These are phyloP conservation scores for Alternaria arbusti DNA, from an alignment of 2,329 filamentous ascomycete genomes.

Conservation along the genomic window DNA sequence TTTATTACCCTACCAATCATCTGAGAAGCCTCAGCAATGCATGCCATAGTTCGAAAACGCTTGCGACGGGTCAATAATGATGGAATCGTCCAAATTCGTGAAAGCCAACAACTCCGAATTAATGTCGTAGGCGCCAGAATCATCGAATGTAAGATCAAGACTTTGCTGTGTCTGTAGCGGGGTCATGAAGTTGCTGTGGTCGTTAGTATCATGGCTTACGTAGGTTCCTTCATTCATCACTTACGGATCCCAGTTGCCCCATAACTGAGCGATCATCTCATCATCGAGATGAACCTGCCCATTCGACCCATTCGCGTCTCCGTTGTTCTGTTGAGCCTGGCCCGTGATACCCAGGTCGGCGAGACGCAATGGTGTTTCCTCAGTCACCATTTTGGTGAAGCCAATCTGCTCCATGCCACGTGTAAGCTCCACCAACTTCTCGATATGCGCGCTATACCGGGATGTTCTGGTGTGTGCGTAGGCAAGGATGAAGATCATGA, in stretches of 20 bases:
- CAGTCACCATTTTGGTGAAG: constrained; percentile 43
- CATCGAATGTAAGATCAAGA: constrained; percentile 42
- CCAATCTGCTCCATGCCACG: constrained; percentile 43
- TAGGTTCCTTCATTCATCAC: neutral
- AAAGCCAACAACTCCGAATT: constrained; percentile 39
- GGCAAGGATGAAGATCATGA: constrained; percentile 47
- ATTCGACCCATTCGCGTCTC: neutral
- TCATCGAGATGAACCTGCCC: constrained; percentile 33
- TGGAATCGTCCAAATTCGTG: constrained; percentile 39
- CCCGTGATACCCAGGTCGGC: constrained; percentile 37
- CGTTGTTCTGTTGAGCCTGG: constrained; percentile 4
- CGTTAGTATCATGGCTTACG: neutral
- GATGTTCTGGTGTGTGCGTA: constrained; percentile 38
- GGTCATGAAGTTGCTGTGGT: constrained; percentile 37
- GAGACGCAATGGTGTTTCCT: constrained; percentile 42
- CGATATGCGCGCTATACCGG: constrained; percentile 37
- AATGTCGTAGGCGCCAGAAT: constrained; percentile 39
- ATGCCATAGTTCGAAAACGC: constrained; percentile 15
- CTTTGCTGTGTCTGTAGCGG: constrained; percentile 44
- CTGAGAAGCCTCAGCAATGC: neutral
- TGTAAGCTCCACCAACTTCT: constrained; percentile 29
- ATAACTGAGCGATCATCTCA: constrained; percentile 38
- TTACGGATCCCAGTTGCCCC: constrained; percentile 43
- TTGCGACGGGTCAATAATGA: constrained; percentile 37
- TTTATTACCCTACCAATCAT: neutral